Base-by-base conservation (phyloP, 768 basidiomycete genomes). In the Tulasnella sp. region DNA sequence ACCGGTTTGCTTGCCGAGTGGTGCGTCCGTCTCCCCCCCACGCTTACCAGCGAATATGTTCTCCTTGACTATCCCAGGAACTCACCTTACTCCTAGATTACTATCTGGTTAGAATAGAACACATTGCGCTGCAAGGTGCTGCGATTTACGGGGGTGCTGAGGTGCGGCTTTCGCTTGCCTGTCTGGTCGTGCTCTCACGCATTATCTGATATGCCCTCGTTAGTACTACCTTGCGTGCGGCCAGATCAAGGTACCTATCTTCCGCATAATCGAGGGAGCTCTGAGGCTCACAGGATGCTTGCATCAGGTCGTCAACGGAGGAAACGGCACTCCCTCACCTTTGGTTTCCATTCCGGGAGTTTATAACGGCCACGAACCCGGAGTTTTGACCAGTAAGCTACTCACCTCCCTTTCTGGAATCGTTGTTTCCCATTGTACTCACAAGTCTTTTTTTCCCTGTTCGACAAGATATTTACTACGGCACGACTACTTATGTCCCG, bases 41-140 rank as follows among this genome's bases (percentile, higher is more conserved):
- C 22, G 2, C 50, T 54, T 0, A 16, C n/a, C 7, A 7, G 44
- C 14, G 44, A 16, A 46, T 46, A 46, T 46, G 6, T 9, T 22
- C 5, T 54, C 50, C 6, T 54, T n/a, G 24, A 24, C 24, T 54
- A 3, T 14, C 12, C 12, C 46, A 3, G 46, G 12, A 20, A 48
- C 22, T n/a, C 6, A 5, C 78, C n/a, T 46, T 28, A 64, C 42
- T 82, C 1, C 69, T 22, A 81, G 83, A 83, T 8, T 28, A 83
- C 46, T 83, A 83, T 50, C 74, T 83, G 20, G 50, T 83, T 12
- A 73, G 83, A 4, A 77, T 80, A n/a, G 83, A 83, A 72, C 83
- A 83, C 22, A 83, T 83, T 48, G 83, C 83, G 18, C 72, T 83
- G 14, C 83, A 83, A 50, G 76, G 81, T 41, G 81, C 83, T n/a